Conservation (phyloP, 371 early-diverging fungal genomes). For the Dichotomocladium elegans region DNA sequence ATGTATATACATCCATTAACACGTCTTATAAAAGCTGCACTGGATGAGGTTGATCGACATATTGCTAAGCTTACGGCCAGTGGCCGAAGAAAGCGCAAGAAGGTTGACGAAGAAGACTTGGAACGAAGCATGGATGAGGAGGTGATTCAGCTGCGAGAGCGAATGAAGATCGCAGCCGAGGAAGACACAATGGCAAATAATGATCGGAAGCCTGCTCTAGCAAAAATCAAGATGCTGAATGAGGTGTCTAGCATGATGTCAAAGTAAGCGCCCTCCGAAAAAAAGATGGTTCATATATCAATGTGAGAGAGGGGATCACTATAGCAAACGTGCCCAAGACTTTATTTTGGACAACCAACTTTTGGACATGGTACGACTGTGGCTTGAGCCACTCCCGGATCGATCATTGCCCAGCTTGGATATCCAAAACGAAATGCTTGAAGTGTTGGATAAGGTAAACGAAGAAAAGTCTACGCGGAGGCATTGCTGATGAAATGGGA, state of each 20-base stretch:
- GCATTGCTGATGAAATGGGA: neutral
- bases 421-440: constrained; percentile 84
- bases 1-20: no score
- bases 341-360: constrained; percentile 85
- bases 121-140: constrained; percentile 61
- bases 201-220: constrained; percentile 71
- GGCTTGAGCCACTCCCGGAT: constrained; percentile 97
- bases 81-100: constrained; percentile 62
- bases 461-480: neutral
- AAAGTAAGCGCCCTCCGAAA: constrained; percentile 42
- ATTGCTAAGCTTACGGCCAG: constrained; percentile 59
- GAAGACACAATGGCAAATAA: constrained; percentile 76
- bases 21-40: no score
- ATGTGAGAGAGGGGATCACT: no score
- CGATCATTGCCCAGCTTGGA: constrained; percentile 91
- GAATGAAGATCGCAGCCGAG: constrained; percentile 81
- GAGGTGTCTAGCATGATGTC: constrained; percentile 63
- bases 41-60: constrained; percentile 57
- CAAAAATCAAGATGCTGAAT: constrained; percentile 82
- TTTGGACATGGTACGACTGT: constrained; percentile 81
- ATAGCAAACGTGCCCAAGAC: constrained; percentile 60
- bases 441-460: constrained; percentile 63
- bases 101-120: constrained; percentile 64
- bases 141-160: constrained; percentile 60
- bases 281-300: neutral